Evolutionary conservation across 108 stramenopile genomes (phyloP), one percentile per base, ranked within the genome.

Genomic region (Discostella pseudostelligera): DNA sequence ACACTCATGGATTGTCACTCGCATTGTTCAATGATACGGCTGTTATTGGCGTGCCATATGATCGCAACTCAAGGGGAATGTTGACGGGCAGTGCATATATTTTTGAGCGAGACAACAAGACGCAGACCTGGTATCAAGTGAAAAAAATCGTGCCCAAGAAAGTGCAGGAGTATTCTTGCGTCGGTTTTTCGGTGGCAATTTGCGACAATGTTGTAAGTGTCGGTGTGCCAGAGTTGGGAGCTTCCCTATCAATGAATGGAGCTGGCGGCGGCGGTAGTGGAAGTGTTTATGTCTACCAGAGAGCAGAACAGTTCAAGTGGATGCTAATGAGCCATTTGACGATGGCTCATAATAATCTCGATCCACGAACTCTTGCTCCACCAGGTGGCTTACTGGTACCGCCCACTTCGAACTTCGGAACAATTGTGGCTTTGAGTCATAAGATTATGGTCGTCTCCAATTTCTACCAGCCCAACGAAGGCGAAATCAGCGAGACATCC

Each of bases 121-220:
- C 61, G 20, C 60, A 64, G 17, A 66, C 57, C 4, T 74, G 72
- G 72, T 65, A 49, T 32, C 72, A 74, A 32, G 64, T 74, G 12
- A 74, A 74, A 35, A 74, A 74, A 24, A 65, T 74, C 22, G 64
- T 74, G 13, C 72, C 72, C 11, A 74, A 74, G 47, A 50, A 66
- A 9, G 72, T 45, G 1, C 7, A 17, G 0, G 72, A 74, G 47
- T 74, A 56, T 37, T 63, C 72, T 1, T 51, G 49, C 43, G 64
- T 74, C 1, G 72, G 72, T 4, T 66, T 65, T 55, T 66, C 65
- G 47, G 65, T 74, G 9, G 65, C 42, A 7, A 59, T 74, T 0
- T 29, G 62, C 39, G 65, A 55, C 0, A 55, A 74, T 59, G 17
- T 59, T 1, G 62, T 74, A 42, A 45, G 22, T 26, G 65, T 74